phyloP scores from a whole-genome alignment of 345 rosid species.

The Excoecaria agallocha region DNA sequence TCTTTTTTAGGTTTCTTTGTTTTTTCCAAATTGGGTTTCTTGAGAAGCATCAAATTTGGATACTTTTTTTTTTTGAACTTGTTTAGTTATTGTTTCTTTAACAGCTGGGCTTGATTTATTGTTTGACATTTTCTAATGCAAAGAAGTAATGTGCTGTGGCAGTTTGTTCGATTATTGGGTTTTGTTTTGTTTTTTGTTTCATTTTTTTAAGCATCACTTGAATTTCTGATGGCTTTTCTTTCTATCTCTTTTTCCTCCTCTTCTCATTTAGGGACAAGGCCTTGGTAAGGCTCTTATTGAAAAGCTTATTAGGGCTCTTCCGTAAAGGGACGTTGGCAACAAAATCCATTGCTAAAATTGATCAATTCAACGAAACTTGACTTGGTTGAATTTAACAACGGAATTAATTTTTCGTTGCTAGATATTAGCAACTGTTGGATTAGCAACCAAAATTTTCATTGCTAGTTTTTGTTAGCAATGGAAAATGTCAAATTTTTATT shows the following conservation, averaged over 20 bases:
- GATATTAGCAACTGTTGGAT: no score
- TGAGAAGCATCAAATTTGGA: background rate
- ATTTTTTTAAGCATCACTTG: background rate
- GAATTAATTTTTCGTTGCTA: no score
- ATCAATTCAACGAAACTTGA: no score
- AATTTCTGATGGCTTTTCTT: conserved; percentile 12
- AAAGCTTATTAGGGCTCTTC: conserved; percentile 77
- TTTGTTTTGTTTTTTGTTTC: background rate
- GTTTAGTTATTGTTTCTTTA: background rate
- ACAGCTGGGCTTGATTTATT: background rate
- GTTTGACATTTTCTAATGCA: background rate
- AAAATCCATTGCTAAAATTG: no score
- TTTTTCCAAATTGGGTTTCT: background rate
- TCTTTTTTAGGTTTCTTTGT: background rate
- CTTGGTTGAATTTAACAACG: no score
- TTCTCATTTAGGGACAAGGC: conserved; percentile 74
- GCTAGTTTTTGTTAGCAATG: no score
- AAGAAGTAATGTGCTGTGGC: background rate
- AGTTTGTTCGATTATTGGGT: background rate
- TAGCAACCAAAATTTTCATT: no score
- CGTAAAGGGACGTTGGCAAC: conserved; percentile 90
- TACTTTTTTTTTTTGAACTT: no score
- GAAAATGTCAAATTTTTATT: no score
- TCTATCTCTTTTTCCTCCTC: background rate
- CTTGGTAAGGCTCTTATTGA: conserved; percentile 91